A percentile compares a stretch with the other conserved stretches of the same genome.
phyloP scores from a whole-genome alignment of 805 yeast species.

The Tetrapisispora namnaoensis region DNA sequence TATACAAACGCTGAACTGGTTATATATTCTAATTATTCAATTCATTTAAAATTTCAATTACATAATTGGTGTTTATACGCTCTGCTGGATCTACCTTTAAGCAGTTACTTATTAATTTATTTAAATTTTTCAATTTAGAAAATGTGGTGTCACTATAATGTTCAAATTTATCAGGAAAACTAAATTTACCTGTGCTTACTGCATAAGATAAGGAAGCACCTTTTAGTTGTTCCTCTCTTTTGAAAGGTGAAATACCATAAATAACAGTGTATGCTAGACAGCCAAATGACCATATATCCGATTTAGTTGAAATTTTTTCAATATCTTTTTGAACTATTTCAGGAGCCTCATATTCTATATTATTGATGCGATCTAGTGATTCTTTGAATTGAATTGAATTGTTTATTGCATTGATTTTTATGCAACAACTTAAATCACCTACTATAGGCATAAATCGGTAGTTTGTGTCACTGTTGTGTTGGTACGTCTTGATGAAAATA shows the following conservation, averaged over 20 bases:
- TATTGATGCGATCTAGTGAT: conserved; percentile 63
- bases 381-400: conserved; percentile 74
- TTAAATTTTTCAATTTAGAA: conserved; percentile 33
- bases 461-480: conserved; percentile 43
- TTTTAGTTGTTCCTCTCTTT: conserved; percentile 63
- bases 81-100: conserved; percentile 48
- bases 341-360: conserved; percentile 83
- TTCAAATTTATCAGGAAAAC: conserved; percentile 19
- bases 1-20: too few relatives aligned
- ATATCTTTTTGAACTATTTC: conserved; percentile 73
- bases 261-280: conserved; percentile 70
- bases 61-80: conserved; percentile 39
- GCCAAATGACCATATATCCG: conserved; percentile 90
- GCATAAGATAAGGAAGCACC: conserved; percentile 80
- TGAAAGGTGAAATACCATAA: conserved; percentile 80
- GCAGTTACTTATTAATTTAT: conserved; percentile 50
- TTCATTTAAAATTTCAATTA: conserved; percentile 25
- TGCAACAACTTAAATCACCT: conserved; percentile 76
- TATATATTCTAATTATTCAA: background rate
- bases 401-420: conserved; percentile 46
- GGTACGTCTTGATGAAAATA: conserved; percentile 61
- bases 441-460: conserved; percentile 45
- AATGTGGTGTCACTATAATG: background rate
- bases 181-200: conserved; percentile 56
- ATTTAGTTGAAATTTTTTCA: conserved; percentile 46